Base-by-base conservation (phyloP, 2,329 filamentous ascomycete genomes). In the Aspergillus calidoustus region DNA sequence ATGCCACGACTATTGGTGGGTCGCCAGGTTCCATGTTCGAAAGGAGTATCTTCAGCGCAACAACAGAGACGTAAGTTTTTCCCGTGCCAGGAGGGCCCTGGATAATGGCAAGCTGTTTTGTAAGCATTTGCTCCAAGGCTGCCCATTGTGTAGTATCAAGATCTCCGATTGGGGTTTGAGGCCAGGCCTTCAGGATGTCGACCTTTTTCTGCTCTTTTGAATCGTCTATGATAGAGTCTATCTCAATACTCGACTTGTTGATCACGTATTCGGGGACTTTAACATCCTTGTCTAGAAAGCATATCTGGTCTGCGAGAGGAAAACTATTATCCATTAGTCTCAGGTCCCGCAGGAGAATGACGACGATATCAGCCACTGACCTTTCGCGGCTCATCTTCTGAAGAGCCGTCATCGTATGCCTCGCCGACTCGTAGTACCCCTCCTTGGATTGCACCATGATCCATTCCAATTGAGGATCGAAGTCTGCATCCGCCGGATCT, bases 31-130 rank as follows among this genome's bases (percentile, higher is more conserved):
- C 72, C 69, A 86, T 82, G 57, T 90, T 91, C 1, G 82, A 76
- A 0, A 92, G 79, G 57, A 93, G 79, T 1, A 89, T 81, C 51
- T 85, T 86, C 9, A 97, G 74, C 0, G 90, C 89, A 28, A 88
- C 79, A 2, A 94, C 86, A 0, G 92, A 95, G 0, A 93, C 90
- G 66, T 90, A 90, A 0, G 93, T 97, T 72, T 97, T 97, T 4
- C 88, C 88, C 1, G 88, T 90, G 5, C 88, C 88, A 0, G 92
- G 93, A 9, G 93, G 93, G 0, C 93, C 93, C 78, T 97, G 93
- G 0, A 97, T 77, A 34, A 97, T 87, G 0, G 91, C 87, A 1
- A 97, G 71, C 51, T 86, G 85, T 60, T 87, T 90, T 0, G 88
- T 90, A 1, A 95, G 76, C 63, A 96, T 93, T 1, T 86, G 81